These are phyloP conservation scores for Gaertneriomyces semiglobifer DNA, from an alignment of 192 early-diverging fungal genomes.

Conservation along the genomic window DNA sequence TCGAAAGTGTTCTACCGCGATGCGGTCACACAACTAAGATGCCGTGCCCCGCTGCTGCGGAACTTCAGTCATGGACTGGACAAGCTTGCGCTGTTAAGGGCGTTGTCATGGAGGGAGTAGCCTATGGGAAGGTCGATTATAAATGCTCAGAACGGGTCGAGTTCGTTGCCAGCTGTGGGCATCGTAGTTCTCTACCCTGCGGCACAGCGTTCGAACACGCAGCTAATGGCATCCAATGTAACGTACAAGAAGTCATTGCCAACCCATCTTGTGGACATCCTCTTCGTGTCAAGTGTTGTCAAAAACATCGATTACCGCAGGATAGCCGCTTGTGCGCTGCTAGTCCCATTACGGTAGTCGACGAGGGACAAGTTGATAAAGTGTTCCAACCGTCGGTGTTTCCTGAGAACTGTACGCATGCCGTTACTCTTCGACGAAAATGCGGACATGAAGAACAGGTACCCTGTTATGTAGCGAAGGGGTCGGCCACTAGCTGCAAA, in stretches of 20 bases:
- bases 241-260: neutral
- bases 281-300: too few relatives aligned
- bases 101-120: neutral
- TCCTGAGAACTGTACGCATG: neutral
- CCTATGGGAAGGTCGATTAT: neutral
- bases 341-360: slow-evolving; percentile 7
- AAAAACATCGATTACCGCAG: too few relatives aligned
- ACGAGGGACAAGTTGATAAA: slow-evolving; percentile 9
- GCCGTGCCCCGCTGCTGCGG: slow-evolving; percentile 16
- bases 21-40: slow-evolving; percentile 13
- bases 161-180: slow-evolving; percentile 16
- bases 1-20: slow-evolving; percentile 6
- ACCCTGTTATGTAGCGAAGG: slow-evolving; percentile 9
- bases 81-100: neutral
- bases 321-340: too few relatives aligned
- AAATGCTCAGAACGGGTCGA: neutral
- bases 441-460: slow-evolving; percentile 20
- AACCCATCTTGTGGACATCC: slow-evolving; percentile 29
- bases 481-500: slow-evolving; percentile 1
- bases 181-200: slow-evolving; percentile 9
- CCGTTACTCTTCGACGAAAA: slow-evolving; percentile 16
- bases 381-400: neutral
- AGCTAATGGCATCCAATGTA: neutral
- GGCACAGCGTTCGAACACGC: slow-evolving; percentile 18
- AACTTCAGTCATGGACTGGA: slow-evolving; percentile 6